Conservation (phyloP, 768 basidiomycete genomes). For the Russula emetica region DNA sequence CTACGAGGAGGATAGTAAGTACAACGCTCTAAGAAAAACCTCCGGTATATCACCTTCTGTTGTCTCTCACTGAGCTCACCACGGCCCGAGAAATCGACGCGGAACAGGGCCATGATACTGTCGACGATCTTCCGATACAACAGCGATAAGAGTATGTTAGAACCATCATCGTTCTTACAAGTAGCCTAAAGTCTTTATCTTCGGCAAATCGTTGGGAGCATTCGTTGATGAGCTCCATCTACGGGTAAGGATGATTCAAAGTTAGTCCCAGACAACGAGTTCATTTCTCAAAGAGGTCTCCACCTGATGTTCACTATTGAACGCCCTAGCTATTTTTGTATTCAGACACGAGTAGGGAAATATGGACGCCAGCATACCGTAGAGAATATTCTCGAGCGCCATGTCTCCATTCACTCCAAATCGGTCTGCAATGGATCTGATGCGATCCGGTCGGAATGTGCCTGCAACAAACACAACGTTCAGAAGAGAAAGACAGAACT, state of each 20-base stretch:
- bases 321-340: conserved; percentile 63
- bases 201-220: conserved; percentile 85
- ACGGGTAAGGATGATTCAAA: conserved; percentile 11
- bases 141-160: neutral
- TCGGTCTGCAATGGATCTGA: conserved; percentile 84
- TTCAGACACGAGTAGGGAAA: conserved; percentile 12
- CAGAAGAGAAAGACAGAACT: neutral
- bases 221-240: conserved; percentile 92
- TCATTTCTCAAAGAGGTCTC: neutral
- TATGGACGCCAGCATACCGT: conserved; percentile 45
- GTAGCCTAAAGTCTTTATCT: conserved; percentile 75
- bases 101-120: conserved; percentile 95
- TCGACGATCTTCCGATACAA: conserved; percentile 68
- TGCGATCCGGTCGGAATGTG: conserved; percentile 93
- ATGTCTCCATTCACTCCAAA: conserved; percentile 90
- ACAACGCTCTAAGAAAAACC: neutral
- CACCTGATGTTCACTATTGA: conserved; percentile 91
- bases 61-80: conserved; percentile 93
- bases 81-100: conserved; percentile 89
- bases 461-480: conserved; percentile 40
- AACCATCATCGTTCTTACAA: conserved; percentile 40
- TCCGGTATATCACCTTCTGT: conserved; percentile 57
- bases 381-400: conserved; percentile 88
- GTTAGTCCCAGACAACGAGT: conserved; percentile 9
- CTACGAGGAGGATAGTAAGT: conserved; percentile 38